phyloP scores from a whole-genome alignment of 2,329 filamentous ascomycete species.

The Phialemoniopsis sp. region DNA sequence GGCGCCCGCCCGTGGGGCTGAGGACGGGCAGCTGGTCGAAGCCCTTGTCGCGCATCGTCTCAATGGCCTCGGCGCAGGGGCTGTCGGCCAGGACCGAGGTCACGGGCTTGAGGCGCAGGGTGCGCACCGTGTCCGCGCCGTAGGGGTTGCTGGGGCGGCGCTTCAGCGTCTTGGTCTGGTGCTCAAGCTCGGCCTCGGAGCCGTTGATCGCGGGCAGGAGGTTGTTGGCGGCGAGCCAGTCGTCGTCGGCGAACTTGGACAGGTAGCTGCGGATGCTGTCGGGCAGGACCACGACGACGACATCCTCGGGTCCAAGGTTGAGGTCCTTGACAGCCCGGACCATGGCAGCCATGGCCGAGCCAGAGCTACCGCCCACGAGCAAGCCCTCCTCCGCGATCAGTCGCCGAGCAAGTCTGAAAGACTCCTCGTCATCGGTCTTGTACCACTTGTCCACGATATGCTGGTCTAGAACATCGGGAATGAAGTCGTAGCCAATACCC shows the following conservation, averaged over 20 bases:
- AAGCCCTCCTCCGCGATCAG: constrained; percentile 93
- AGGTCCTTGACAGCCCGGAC: constrained; percentile 73
- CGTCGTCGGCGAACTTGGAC: constrained; percentile 97
- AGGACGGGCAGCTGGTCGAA: constrained; percentile 97
- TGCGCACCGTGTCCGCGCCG: constrained; percentile 71
- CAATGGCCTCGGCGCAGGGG: constrained; percentile 81
- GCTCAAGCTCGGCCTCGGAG: constrained; percentile 39
- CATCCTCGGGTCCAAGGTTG: constrained; percentile 75
- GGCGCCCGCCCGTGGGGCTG: constrained; percentile 59
- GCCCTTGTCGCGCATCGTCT: constrained; percentile 96
- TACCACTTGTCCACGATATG: constrained; percentile 88
- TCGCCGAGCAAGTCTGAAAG: constrained; percentile 84
- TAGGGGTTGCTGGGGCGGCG: constrained; percentile 61
- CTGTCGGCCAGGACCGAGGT: constrained; percentile 73
- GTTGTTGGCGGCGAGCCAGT: constrained; percentile 96
- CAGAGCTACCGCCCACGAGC: constrained; percentile 88
- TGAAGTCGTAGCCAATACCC: constrained; percentile 97
- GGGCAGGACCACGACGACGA: constrained; percentile 85
- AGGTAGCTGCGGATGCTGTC: constrained; percentile 98
- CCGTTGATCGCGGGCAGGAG: constrained; percentile 62
- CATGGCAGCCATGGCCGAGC: constrained; percentile 83
- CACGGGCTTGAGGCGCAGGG: constrained; percentile 87
- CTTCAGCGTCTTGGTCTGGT: constrained; percentile 24
- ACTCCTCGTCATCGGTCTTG: constrained; percentile 92
- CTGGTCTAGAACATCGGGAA: constrained; percentile 87